Percentiles rank a stretch among this genome's conserved stretches.
These are phyloP conservation scores for Amanita rubescens DNA, from an alignment of 768 basidiomycete genomes.

Conservation along the genomic window DNA sequence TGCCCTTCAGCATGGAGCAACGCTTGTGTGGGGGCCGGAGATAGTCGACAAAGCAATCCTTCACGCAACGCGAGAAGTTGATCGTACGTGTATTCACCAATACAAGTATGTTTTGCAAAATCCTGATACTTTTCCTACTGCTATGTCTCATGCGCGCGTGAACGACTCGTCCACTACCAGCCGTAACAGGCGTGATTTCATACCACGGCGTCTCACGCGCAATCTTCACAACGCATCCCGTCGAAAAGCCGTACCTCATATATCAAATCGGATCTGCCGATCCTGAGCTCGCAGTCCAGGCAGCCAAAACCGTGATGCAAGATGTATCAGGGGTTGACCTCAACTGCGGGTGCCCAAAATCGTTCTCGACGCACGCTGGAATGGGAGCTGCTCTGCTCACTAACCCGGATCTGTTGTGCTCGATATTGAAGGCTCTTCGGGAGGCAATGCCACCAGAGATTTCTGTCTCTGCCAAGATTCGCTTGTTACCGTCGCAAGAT, in stretches of 20 bases:
- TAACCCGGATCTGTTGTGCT: conserved; percentile 85
- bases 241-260: conserved; percentile 91
- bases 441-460: conserved; percentile 66
- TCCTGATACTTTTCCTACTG: background rate
- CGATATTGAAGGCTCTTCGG: conserved; percentile 78
- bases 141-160: background rate
- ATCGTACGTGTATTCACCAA: conserved; percentile 51
- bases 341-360: conserved; percentile 97
- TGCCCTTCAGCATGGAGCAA: conserved; percentile 88
- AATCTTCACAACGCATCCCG: conserved; percentile 87
- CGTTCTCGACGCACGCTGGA: conserved; percentile 87
- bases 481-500: conserved; percentile 77
- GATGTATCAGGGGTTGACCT: conserved; percentile 95
- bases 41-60: conserved; percentile 95
- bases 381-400: conserved; percentile 96
- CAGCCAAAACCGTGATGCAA: conserved; percentile 76
- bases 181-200: conserved; percentile 77
- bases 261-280: conserved; percentile 93
- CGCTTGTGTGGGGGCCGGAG: conserved; percentile 95
- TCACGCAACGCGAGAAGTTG: conserved; percentile 73
- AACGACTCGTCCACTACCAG: conserved; percentile 32
- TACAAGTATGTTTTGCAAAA: background rate
- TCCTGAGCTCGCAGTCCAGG: conserved; percentile 87
- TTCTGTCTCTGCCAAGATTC: conserved; percentile 91
- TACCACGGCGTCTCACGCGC: conserved; percentile 80